phyloP scores from a whole-genome alignment of 2,329 filamentous ascomycete genomes.

The Eutypella sp. region DNA sequence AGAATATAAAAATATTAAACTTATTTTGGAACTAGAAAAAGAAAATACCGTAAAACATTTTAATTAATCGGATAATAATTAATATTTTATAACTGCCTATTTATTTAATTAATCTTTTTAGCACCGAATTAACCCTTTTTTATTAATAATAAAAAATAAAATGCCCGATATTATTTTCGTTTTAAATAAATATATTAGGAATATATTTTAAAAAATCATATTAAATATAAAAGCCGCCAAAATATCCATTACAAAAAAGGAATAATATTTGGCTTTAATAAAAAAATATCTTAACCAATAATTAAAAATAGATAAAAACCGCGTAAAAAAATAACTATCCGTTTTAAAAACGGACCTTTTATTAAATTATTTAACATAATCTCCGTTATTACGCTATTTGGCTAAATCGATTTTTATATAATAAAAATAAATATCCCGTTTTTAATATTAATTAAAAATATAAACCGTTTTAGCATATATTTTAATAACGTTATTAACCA shows the following conservation, averaged over 20 bases:
- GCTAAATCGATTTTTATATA: neutral
- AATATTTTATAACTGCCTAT: neutral
- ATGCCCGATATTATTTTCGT: too few relatives aligned
- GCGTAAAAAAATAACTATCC: neutral
- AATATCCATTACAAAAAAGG: neutral
- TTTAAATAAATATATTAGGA: neutral
- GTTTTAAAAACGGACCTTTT: neutral
- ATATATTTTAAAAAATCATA: constrained; percentile 2
- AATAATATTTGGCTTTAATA: too few relatives aligned
- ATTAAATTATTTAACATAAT: constrained; percentile 1
- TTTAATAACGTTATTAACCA: constrained; percentile 2
- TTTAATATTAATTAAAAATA: constrained; percentile 1
- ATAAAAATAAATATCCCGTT: constrained; percentile 2
- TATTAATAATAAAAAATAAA: neutral
- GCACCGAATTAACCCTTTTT: neutral
- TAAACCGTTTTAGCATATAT: constrained; percentile 2
- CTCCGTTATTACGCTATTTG: neutral
- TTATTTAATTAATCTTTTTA: neutral
- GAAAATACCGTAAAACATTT: neutral
- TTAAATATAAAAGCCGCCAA: neutral
- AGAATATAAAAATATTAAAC: neutral
- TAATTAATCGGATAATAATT: neutral
- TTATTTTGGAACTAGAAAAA: neutral
- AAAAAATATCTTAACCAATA: neutral
- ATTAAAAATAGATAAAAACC: neutral